Percentiles rank a stretch among this genome's conserved stretches.
Conservation (phyloP, 495 filamentous ascomycete genomes). For the Aspergillus avenaceus region DNA sequence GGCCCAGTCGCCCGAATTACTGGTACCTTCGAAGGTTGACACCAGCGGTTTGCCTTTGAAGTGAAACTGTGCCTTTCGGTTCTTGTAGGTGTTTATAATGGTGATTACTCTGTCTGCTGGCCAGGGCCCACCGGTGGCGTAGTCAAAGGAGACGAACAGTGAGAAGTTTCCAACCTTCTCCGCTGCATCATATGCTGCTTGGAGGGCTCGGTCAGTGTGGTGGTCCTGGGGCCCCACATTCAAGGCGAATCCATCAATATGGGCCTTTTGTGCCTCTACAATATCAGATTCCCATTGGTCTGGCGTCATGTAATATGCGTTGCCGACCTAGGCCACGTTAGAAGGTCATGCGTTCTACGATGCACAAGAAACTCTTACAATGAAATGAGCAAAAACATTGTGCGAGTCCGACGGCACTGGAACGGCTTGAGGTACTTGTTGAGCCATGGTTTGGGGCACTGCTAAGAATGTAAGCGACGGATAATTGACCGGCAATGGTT, state of each 20-base stretch:
- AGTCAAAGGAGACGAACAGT: slow-evolving; percentile 70
- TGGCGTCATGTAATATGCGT: slow-evolving; percentile 24
- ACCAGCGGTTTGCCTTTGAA: slow-evolving; percentile 58
- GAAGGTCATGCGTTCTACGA: background rate
- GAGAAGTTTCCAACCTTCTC: slow-evolving; percentile 49
- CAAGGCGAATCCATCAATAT: slow-evolving; percentile 71
- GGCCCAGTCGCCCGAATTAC: slow-evolving; percentile 54
- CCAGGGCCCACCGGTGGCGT: slow-evolving; percentile 54
- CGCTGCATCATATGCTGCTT: slow-evolving; percentile 53
- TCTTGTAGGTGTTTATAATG: slow-evolving; percentile 55
- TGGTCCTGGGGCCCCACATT: slow-evolving; percentile 57
- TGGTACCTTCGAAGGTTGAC: slow-evolving; percentile 67
- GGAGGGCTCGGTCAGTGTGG: slow-evolving; percentile 46
- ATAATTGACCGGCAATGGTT: slow-evolving; percentile 4
- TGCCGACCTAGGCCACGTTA: slow-evolving; percentile 21
- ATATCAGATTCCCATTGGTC: slow-evolving; percentile 60
- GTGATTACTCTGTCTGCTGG: slow-evolving; percentile 46
- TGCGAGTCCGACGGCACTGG: slow-evolving; percentile 10
- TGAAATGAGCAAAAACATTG: slow-evolving; percentile 35
- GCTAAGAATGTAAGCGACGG: slow-evolving; percentile 4
- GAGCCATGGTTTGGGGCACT: slow-evolving; percentile 7
- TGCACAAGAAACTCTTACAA: slow-evolving; percentile 16
- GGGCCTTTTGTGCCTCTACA: slow-evolving; percentile 50
- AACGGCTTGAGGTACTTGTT: slow-evolving; percentile 3
- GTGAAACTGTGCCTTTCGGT: slow-evolving; percentile 47